Evolutionary conservation across 768 basidiomycete species (phyloP), one percentile per base, ranked within the genome.

Genomic region (Suillus placidus): DNA sequence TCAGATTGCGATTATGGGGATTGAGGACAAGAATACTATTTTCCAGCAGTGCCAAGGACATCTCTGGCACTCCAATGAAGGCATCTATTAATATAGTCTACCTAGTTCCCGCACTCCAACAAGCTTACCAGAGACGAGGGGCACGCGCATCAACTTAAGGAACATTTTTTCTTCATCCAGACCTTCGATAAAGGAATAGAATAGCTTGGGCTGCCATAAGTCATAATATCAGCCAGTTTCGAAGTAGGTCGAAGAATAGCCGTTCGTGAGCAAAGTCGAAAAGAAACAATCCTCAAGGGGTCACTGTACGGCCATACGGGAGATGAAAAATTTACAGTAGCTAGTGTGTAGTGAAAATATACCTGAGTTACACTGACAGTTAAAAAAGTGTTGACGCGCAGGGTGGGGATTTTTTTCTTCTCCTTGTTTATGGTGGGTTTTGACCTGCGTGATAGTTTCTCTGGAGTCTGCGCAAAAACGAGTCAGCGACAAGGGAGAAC

Each of bases 181-280:
- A 52, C 32, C 32, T 32, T 55, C 71, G 71, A 71, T 69, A 34
- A 71, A 68, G 40, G 12, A 60, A n/a, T 16, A 51, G 63, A 74
- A 69, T 69, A 69, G 71, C 74, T 67, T 37, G 16, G 20, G 54
- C 52, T 37, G 10, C 4, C 58, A 2, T 7, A 16, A 56, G 63
- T 14, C 14, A 32, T n/a, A 40, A 43, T 9, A 52, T 52, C 30
- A 52, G 30, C 30, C 52, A 2, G 26, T 2, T 2, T 2, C 30
- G 30, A 54, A 52, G 51, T 30, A 16, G 26, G 26, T 52, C 6
- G 51, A 30, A 8, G 4, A 18, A 20, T 54, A 18, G 2, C 16
- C 52, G 5, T 54, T 32, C 52, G 16, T 32, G 9, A 54, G 18
- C 16, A 30, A 52, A 16, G 4, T 30, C 16, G 16, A 16, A 30